phyloP scores from a whole-genome alignment of 1,139 yeast genomes.

The Trichomonascaceae sp. region DNA sequence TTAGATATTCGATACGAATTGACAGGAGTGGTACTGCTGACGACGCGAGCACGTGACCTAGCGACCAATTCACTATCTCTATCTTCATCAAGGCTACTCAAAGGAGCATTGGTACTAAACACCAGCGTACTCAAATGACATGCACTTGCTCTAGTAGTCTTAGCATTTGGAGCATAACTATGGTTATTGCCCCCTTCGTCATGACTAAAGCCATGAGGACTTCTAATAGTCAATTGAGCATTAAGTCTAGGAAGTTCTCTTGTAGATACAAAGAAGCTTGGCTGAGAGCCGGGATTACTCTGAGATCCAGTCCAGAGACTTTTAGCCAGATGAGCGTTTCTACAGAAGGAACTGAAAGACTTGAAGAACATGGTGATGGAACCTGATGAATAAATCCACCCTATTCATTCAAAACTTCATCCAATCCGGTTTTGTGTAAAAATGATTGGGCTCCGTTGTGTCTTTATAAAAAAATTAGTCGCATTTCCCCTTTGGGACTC shows the following conservation, averaged over 20 bases:
- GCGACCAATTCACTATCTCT: slow-evolving; percentile 21
- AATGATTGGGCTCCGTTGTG: neutral
- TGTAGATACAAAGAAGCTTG: slow-evolving; percentile 37
- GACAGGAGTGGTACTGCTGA: neutral
- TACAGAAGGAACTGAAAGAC: slow-evolving; percentile 32
- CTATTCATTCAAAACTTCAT: neutral
- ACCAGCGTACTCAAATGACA: neutral
- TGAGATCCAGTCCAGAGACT: slow-evolving; percentile 28
- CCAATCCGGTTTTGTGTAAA: neutral
- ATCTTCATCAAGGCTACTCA: slow-evolving; percentile 31
- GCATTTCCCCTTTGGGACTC: neutral
- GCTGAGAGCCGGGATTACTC: slow-evolving; percentile 24
- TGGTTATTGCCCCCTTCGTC: slow-evolving; percentile 12
- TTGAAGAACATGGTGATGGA: slow-evolving; percentile 34
- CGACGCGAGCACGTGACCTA: neutral
- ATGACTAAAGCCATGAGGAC: slow-evolving; percentile 9
- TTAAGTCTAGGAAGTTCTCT: slow-evolving; percentile 37
- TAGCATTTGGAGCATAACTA: slow-evolving; percentile 19
- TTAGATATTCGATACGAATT: neutral
- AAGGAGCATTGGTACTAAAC: slow-evolving; percentile 25
- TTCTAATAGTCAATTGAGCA: slow-evolving; percentile 30
- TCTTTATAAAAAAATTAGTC: neutral
- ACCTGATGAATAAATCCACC: too few species aligned
- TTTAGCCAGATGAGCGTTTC: slow-evolving; percentile 34
- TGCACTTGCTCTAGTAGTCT: slow-evolving; percentile 14